Evolutionary conservation across 768 basidiomycete species (phyloP).

Genomic region (Suillus clintonianus): DNA sequence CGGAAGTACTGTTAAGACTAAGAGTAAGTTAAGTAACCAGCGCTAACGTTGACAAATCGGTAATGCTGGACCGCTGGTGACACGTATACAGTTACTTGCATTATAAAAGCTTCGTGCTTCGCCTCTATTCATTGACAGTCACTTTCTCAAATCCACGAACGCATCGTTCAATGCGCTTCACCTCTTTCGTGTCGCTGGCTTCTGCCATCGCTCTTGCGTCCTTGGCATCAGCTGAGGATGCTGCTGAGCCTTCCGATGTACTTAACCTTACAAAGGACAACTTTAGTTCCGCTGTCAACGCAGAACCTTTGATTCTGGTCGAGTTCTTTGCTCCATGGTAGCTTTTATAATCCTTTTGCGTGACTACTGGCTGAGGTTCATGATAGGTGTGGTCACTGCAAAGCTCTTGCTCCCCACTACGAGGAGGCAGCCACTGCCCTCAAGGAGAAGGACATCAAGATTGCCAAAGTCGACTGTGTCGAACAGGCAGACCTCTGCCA

Average conservation of each 20-base stretch:
- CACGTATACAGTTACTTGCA: slow-evolving; percentile 29
- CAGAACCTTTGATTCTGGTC: slow-evolving; percentile 78
- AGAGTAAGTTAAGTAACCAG: too few species aligned
- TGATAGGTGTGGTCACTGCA: slow-evolving; percentile 91
- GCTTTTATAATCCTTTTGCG: background rate
- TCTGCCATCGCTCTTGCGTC: slow-evolving; percentile 57
- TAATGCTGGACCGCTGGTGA: slow-evolving; percentile 10
- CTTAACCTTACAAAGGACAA: slow-evolving; percentile 67
- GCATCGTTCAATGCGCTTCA: slow-evolving; percentile 61
- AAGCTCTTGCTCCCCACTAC: slow-evolving; percentile 91
- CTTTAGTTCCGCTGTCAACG: slow-evolving; percentile 66
- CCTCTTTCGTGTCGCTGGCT: slow-evolving; percentile 47
- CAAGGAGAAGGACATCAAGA: slow-evolving; percentile 85
- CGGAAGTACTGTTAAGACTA: background rate
- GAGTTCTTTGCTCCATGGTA: slow-evolving; percentile 96
- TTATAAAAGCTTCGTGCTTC: slow-evolving; percentile 22
- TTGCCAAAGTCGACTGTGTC: slow-evolving; percentile 98
- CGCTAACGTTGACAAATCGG: background rate
- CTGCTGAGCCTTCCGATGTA: slow-evolving; percentile 66
- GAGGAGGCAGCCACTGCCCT: slow-evolving; percentile 92
- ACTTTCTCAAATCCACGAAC: background rate
- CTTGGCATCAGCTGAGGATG: slow-evolving; percentile 53
- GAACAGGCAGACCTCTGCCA: slow-evolving; percentile 92
- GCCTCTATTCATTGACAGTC: slow-evolving; percentile 21
- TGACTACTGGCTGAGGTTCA: background rate